These are phyloP conservation scores for Pelargonium fulgidum DNA, from an alignment of 441 rosid genomes.

Conservation along the genomic window DNA sequence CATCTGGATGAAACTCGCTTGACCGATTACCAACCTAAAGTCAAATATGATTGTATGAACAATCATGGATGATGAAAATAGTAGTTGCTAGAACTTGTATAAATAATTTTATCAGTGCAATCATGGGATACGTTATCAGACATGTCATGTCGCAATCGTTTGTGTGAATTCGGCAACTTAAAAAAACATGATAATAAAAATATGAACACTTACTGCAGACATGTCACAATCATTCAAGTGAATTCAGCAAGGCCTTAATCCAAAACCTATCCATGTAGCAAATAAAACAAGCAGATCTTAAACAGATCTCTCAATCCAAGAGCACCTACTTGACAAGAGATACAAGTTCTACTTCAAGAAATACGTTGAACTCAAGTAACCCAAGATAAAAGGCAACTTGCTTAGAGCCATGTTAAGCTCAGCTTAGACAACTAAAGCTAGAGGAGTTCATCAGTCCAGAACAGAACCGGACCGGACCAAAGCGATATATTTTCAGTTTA, in stretches of 20 bases:
- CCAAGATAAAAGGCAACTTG: neutral
- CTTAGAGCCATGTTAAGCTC: neutral
- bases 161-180: neutral
- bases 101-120: neutral
- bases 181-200: neutral
- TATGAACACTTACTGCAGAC: neutral
- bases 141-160: neutral
- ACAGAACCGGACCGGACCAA: no score
- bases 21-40: constrained; percentile 90
- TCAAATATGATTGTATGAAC: constrained; percentile 7
- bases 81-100: neutral
- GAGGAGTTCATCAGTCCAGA: no score
- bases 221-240: neutral
- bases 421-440: neutral
- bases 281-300: neutral
- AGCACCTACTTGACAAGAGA: constrained; percentile 5
- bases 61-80: neutral
- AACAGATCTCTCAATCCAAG: neutral
- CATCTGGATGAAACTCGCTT: constrained; percentile 97
- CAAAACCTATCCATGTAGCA: neutral
- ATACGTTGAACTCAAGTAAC: constrained; percentile 4
- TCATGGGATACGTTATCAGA: constrained; percentile 3
- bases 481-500: no score
- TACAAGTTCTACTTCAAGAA: neutral
- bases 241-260: neutral